Percentiles rank a stretch among this genome's conserved stretches.
These are phyloP conservation scores for Colletotrichum musae DNA, from an alignment of 2,329 filamentous ascomycete genomes.

Conservation along the genomic window DNA sequence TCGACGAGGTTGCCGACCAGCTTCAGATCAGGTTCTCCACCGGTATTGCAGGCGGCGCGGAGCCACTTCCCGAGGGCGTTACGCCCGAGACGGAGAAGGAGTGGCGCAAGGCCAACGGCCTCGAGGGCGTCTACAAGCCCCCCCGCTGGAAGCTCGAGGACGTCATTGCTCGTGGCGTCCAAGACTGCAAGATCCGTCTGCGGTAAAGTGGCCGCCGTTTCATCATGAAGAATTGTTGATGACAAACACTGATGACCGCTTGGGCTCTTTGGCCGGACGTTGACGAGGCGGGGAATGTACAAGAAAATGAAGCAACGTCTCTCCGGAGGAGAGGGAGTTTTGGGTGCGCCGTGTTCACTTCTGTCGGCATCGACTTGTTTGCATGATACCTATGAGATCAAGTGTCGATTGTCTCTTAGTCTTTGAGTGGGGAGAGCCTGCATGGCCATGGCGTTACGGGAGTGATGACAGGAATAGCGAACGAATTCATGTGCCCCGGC, in stretches of 20 bases:
- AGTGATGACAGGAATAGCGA: constrained; percentile 39
- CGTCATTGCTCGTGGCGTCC: constrained; percentile 80
- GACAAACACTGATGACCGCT: constrained; percentile 20
- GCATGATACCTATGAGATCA: constrained; percentile 39
- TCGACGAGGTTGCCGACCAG: constrained; percentile 92
- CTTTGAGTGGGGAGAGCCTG: constrained; percentile 34
- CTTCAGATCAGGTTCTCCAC: constrained; percentile 98
- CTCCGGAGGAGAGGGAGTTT: constrained; percentile 14
- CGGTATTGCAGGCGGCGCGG: constrained; percentile 89
- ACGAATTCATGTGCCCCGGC: constrained; percentile 37
- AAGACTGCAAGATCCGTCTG: constrained; percentile 81
- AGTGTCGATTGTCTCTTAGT: constrained; percentile 36
- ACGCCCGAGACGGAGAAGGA: constrained; percentile 80
- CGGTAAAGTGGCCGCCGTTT: constrained; percentile 60
- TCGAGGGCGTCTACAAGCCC: constrained; percentile 81
- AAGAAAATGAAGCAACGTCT: constrained; percentile 34
- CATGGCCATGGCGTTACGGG: constrained; percentile 40
- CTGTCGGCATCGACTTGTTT: constrained; percentile 37
- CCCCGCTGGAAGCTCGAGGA: constrained; percentile 91
- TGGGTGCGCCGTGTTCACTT: constrained; percentile 29
- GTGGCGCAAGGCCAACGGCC: constrained; percentile 72
- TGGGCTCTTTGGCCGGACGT: constrained; percentile 6
- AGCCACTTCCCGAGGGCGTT: constrained; percentile 80
- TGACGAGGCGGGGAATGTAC: constrained; percentile 32
- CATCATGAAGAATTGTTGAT: neutral